Percentiles rank a stretch among this genome's conserved stretches.
Conservation (phyloP, 495 filamentous ascomycete genomes). For the Tuber microsphaerosporum region DNA sequence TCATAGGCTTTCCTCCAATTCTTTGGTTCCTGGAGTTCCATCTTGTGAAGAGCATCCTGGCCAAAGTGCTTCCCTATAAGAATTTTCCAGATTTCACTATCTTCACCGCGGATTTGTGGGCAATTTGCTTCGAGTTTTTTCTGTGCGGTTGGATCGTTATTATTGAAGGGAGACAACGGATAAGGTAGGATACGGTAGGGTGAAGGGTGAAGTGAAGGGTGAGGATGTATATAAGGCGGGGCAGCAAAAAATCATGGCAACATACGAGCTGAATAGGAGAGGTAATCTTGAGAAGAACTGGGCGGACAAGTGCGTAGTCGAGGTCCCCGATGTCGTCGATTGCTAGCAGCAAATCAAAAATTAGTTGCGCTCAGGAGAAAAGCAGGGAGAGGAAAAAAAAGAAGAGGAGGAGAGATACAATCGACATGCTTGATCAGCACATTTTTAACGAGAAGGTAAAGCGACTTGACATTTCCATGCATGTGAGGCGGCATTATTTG, state of each 20-base stretch:
- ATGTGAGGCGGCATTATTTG: conserved; percentile 15
- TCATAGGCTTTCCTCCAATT: conserved; percentile 62
- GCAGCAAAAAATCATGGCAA: conserved; percentile 7
- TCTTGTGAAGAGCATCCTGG: conserved; percentile 50
- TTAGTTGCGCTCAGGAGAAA: conserved; percentile 6
- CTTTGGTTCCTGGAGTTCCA: conserved; percentile 51
- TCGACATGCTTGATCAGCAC: conserved; percentile 36
- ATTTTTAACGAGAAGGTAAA: conserved; percentile 33
- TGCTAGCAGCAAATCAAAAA: conserved; percentile 38
- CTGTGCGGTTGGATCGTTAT: conserved; percentile 35
- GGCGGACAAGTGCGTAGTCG: conserved; percentile 55
- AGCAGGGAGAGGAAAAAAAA: background rate
- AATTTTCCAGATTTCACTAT: conserved; percentile 59
- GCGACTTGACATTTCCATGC: conserved; percentile 31
- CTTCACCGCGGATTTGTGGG: conserved; percentile 56
- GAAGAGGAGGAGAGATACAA: conserved; percentile 11
- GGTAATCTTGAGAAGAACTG: conserved; percentile 57
- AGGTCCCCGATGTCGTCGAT: conserved; percentile 59
- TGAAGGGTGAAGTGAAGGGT: background rate
- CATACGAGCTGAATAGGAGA: conserved; percentile 59
- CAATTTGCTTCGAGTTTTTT: conserved; percentile 56
- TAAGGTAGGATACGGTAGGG: background rate
- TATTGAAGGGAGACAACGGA: background rate
- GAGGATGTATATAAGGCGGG: background rate
- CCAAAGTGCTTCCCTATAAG: conserved; percentile 62